Conservation (phyloP, 345 rosid genomes). For the Pistacia vera region DNA sequence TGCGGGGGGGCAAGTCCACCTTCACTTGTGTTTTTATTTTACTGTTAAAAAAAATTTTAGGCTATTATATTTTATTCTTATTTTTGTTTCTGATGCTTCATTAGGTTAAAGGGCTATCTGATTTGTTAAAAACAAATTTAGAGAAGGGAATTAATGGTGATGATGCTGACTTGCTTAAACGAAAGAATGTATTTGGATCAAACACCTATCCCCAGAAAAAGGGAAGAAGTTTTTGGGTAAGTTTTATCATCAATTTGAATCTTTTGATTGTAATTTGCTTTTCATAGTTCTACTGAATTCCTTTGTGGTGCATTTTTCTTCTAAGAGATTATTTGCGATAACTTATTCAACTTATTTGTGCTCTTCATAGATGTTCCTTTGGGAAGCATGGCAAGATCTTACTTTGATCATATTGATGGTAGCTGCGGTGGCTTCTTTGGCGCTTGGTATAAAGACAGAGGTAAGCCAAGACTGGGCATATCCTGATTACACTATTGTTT, state of each 20-base stretch:
- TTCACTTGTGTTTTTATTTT: slow-evolving; percentile 20
- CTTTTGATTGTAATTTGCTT: background rate
- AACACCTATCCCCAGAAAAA: slow-evolving; percentile 92
- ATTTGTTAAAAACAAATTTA: slow-evolving; percentile 67
- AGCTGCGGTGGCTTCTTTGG: slow-evolving; percentile 95
- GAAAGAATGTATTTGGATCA: slow-evolving; percentile 74
- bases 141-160: slow-evolving; percentile 77
- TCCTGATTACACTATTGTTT: background rate
- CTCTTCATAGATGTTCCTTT: slow-evolving; percentile 63
- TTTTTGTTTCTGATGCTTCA: slow-evolving; percentile 7
- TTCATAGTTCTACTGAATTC: background rate
- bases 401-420: slow-evolving; percentile 84
- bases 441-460: slow-evolving; percentile 94
- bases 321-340: background rate
- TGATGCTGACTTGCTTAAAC: slow-evolving; percentile 64
- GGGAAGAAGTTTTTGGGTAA: slow-evolving; percentile 91
- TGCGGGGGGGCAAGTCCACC: slow-evolving; percentile 75
- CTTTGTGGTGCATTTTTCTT: background rate
- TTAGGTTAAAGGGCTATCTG: slow-evolving; percentile 73
- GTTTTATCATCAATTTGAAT: background rate
- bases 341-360: background rate
- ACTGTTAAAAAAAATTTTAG: slow-evolving; percentile 14
- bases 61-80: background rate
- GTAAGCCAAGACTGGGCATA: slow-evolving; percentile 38
- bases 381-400: slow-evolving; percentile 94